phyloP scores from a whole-genome alignment of 2,329 filamentous ascomycete species.

The Myriosclerotinia curreyana region DNA sequence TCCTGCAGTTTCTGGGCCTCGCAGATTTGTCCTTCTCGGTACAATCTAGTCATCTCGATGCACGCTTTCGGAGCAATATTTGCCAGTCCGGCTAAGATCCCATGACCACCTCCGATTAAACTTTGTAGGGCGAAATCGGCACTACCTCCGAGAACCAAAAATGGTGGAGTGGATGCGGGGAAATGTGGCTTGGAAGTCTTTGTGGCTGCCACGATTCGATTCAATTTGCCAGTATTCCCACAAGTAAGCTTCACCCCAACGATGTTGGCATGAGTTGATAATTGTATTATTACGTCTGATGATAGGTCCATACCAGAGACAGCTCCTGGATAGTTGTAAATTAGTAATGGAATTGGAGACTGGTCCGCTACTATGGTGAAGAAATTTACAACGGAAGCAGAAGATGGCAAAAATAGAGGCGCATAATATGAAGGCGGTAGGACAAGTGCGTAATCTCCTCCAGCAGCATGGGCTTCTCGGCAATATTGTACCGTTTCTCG shows the following conservation, averaged over 20 bases:
- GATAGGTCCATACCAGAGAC: constrained; percentile 86
- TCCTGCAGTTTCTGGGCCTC: constrained; percentile 63
- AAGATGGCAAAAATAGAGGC: constrained; percentile 53
- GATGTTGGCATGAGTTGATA: constrained; percentile 79
- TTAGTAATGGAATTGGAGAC: constrained; percentile 72
- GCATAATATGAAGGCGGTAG: constrained; percentile 68
- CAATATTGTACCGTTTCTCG: constrained; percentile 64
- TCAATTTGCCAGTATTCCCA: constrained; percentile 67
- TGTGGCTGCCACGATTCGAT: constrained; percentile 53
- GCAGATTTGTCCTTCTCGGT: constrained; percentile 54
- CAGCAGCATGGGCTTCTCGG: constrained; percentile 58
- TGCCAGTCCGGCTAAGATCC: constrained; percentile 68
- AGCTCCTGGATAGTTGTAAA: constrained; percentile 91
- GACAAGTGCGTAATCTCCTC: constrained; percentile 65
- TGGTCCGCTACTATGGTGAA: constrained; percentile 61
- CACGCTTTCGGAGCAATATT: constrained; percentile 68
- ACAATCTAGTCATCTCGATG: constrained; percentile 58
- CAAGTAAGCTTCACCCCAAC: constrained; percentile 90
- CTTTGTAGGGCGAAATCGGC: constrained; percentile 73
- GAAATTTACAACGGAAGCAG: constrained; percentile 50
- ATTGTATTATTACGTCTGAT: constrained; percentile 77
- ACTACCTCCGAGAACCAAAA: constrained; percentile 69
- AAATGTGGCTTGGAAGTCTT: constrained; percentile 50
- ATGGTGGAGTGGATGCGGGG: constrained; percentile 42
- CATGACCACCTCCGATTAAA: constrained; percentile 65